phyloP scores from a whole-genome alignment of 148 eudicot species.

The Cornus florida region DNA sequence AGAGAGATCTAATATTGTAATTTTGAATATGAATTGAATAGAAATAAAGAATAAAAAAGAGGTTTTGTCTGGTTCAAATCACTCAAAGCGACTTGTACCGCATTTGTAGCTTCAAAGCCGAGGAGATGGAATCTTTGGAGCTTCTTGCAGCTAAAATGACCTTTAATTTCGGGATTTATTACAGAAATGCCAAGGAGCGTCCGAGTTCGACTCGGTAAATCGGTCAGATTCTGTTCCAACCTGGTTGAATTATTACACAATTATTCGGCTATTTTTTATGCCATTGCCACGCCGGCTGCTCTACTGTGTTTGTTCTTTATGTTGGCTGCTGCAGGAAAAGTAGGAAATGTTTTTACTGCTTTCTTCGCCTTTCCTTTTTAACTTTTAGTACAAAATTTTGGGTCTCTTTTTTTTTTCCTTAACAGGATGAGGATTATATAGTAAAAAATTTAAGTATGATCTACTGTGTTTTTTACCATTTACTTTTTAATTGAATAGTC shows the following conservation, averaged over 20 bases:
- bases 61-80: constrained; percentile 41
- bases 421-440: too few species aligned
- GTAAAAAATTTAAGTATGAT: too few species aligned
- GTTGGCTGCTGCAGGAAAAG: background rate
- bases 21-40: constrained; percentile 3
- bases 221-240: constrained; percentile 4
- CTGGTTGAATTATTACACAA: constrained; percentile 17
- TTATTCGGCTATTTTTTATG: background rate
- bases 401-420: too few species aligned
- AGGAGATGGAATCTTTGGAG: constrained; percentile 17
- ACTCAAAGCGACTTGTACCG: constrained; percentile 21
- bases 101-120: constrained; percentile 26
- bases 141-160: background rate
- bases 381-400: too few species aligned
- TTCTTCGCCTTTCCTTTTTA: too few species aligned
- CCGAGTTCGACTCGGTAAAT: background rate
- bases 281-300: background rate
- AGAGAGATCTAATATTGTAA: background rate
- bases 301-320: background rate
- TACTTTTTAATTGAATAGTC: too few species aligned
- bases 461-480: too few species aligned
- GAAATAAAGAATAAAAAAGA: too few species aligned
- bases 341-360: background rate
- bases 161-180: constrained; percentile 7
- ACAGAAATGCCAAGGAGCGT: constrained; percentile 10